A percentile compares a stretch with the other conserved stretches of the same genome.
These are phyloP conservation scores for Tardiomyces depauwii DNA, from an alignment of 1,139 yeast species.

Conservation along the genomic window DNA sequence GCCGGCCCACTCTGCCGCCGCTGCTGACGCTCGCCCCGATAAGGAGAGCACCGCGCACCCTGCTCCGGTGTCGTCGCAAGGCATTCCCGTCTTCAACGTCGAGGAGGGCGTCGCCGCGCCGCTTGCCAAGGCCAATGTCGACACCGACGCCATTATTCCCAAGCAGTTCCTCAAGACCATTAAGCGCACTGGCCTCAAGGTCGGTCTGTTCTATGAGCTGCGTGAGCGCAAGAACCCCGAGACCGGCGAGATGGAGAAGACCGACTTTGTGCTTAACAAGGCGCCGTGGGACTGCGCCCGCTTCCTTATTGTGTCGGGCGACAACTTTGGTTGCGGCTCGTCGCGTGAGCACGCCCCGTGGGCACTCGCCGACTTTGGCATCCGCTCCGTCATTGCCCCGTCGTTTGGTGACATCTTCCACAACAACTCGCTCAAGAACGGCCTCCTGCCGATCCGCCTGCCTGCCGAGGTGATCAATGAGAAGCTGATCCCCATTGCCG, in stretches of 20 bases:
- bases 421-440: conserved; percentile 94
- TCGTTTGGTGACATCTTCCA: conserved; percentile 97
- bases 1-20: conserved; percentile 17
- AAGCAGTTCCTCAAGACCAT: conserved; percentile 95
- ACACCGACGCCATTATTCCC: conserved; percentile 97
- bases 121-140: conserved; percentile 86
- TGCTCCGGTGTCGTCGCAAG: conserved; percentile 28
- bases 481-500: conserved; percentile 71
- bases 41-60: conserved; percentile 23
- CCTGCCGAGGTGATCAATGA: conserved; percentile 60
- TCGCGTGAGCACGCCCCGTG: conserved; percentile 99
- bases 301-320: conserved; percentile 86
- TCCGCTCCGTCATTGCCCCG: conserved; percentile 91
- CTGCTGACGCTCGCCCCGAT: conserved; percentile 13
- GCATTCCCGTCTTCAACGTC: conserved; percentile 66
- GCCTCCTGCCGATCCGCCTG: conserved; percentile 80
- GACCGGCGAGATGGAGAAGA: conserved; percentile 65
- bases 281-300: conserved; percentile 72
- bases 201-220: conserved; percentile 84
- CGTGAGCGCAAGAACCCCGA: conserved; percentile 57
- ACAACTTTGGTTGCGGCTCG: conserved; percentile 97
- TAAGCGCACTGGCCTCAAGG: conserved; percentile 85
- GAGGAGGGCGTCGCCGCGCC: conserved; percentile 89
- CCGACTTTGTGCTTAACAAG: conserved; percentile 81
- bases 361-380: conserved; percentile 97